Conservation (phyloP, 257 asterid species). For the Scutellaria barbata region DNA sequence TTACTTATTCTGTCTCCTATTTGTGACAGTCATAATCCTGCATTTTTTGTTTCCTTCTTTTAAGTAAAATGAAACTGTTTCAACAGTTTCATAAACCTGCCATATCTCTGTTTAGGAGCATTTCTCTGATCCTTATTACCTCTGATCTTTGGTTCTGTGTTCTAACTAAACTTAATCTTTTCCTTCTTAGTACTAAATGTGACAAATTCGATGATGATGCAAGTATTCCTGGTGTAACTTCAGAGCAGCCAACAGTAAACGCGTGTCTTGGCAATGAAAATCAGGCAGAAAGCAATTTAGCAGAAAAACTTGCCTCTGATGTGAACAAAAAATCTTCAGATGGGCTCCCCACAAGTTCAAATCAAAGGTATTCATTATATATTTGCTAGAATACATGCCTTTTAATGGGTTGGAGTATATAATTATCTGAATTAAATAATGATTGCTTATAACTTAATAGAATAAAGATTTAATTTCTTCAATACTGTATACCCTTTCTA, state of each 20-base stretch:
- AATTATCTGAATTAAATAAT: not conserved
- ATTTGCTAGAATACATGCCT: constrained; percentile 18
- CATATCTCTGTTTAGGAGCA: constrained; percentile 4
- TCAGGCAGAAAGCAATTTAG: constrained; percentile 47
- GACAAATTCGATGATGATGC: constrained; percentile 66
- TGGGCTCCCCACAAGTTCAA: constrained; percentile 42
- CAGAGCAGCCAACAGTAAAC: constrained; percentile 44
- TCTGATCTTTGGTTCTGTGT: constrained; percentile 26
- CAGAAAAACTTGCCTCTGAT: constrained; percentile 52
- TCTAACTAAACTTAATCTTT: constrained; percentile 27
- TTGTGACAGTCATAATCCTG: constrained; percentile 6
- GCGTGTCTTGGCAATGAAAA: constrained; percentile 47
- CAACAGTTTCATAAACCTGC: not conserved
- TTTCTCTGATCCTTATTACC: constrained; percentile 2
- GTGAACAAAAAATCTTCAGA: constrained; percentile 57
- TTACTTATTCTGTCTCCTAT: not conserved
- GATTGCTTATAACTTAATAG: not conserved
- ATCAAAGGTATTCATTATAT: constrained; percentile 50
- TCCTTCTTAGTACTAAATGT: constrained; percentile 53
- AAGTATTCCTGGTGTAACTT: constrained; percentile 46
- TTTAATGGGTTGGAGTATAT: not conserved
- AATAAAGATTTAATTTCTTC: no score
- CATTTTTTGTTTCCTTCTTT: not conserved
- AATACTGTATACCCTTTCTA: not conserved
- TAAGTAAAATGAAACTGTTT: not conserved